Percentiles rank a stretch among this genome's conserved stretches.
These are phyloP conservation scores for Fomitopsis serialis DNA, from an alignment of 768 basidiomycete species.

Conservation along the genomic window DNA sequence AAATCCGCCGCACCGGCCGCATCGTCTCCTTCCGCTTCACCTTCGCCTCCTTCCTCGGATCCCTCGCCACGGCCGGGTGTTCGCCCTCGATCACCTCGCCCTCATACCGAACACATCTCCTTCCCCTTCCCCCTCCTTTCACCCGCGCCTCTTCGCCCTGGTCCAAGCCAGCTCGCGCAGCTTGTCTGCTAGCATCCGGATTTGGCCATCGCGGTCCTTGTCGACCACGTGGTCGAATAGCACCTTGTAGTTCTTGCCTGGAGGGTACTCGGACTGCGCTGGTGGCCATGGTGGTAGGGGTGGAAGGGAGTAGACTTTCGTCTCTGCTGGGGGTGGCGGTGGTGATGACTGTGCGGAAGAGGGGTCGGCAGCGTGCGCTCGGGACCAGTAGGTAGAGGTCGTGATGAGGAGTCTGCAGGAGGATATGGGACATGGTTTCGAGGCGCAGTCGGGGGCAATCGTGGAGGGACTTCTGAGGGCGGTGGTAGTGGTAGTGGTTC, in stretches of 20 bases:
- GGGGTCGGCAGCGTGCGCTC: slow-evolving; percentile 12
- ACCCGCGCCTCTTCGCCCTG: slow-evolving; percentile 36
- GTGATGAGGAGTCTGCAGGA: not conserved
- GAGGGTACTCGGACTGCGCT: slow-evolving; percentile 41
- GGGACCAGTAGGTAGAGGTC: not conserved
- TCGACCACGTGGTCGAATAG: slow-evolving; percentile 59
- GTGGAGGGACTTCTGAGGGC: not conserved
- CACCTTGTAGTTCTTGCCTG: slow-evolving; percentile 50
- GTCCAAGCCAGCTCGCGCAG: slow-evolving; percentile 26
- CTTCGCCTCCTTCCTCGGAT: slow-evolving; percentile 49
- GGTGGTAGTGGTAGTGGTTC: slow-evolving; percentile 8
- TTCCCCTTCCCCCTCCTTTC: slow-evolving; percentile 60
- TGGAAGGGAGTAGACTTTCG: slow-evolving; percentile 34
- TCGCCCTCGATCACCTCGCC: slow-evolving; percentile 49
- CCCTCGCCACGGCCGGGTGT: slow-evolving; percentile 35
- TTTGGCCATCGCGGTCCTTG: slow-evolving; percentile 34
- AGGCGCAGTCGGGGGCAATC: not conserved
- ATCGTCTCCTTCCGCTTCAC: slow-evolving; percentile 20
- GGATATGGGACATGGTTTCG: not conserved
- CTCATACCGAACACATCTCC: slow-evolving; percentile 50
- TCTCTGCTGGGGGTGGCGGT: slow-evolving; percentile 24
- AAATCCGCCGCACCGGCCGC: slow-evolving; percentile 36
- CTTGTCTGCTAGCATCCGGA: slow-evolving; percentile 36
- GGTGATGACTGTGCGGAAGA: slow-evolving; percentile 19
- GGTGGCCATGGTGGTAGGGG: slow-evolving; percentile 54